Conservation (phyloP, 2,329 filamentous ascomycete species). For the Leptographium procerum region DNA sequence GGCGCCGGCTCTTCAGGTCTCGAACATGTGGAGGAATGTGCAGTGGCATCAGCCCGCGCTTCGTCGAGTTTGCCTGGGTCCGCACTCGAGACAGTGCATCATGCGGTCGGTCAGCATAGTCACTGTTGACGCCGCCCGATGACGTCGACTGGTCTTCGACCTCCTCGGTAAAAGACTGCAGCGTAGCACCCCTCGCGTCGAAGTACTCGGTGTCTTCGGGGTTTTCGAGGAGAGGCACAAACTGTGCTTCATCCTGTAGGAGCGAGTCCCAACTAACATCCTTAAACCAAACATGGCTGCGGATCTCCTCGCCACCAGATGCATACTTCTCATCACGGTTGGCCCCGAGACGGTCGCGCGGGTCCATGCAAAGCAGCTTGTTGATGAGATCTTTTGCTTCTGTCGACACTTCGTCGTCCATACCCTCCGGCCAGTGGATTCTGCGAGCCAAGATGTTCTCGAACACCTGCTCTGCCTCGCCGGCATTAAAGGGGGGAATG, state of each 20-base stretch:
- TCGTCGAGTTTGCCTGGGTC: constrained; percentile 76
- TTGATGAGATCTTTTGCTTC: constrained; percentile 95
- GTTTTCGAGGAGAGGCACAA: constrained; percentile 84
- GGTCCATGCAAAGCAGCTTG: constrained; percentile 75
- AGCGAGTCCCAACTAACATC: constrained; percentile 82
- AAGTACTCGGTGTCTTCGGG: constrained; percentile 98
- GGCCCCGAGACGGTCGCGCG: constrained; percentile 68
- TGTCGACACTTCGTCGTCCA: constrained; percentile 65
- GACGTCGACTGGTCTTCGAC: constrained; percentile 81
- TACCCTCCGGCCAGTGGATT: constrained; percentile 85
- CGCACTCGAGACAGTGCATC: constrained; percentile 86
- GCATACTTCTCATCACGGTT: constrained; percentile 74
- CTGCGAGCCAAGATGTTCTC: constrained; percentile 85
- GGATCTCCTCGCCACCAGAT: constrained; percentile 83
- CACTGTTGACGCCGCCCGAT: constrained; percentile 52
- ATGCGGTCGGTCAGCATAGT: constrained; percentile 82
- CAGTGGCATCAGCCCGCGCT: constrained; percentile 84
- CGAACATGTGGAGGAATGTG: constrained; percentile 95
- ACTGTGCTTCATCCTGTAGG: constrained; percentile 90
- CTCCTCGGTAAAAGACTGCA: constrained; percentile 88
- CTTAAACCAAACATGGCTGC: constrained; percentile 77
- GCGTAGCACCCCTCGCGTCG: constrained; percentile 77
- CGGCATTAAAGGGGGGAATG: constrained; percentile 84
- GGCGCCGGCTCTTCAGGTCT: constrained; percentile 72
- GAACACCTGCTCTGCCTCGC: constrained; percentile 85